Evolutionary conservation across 768 basidiomycete genomes (phyloP).

Genomic region (Russula lepida): DNA sequence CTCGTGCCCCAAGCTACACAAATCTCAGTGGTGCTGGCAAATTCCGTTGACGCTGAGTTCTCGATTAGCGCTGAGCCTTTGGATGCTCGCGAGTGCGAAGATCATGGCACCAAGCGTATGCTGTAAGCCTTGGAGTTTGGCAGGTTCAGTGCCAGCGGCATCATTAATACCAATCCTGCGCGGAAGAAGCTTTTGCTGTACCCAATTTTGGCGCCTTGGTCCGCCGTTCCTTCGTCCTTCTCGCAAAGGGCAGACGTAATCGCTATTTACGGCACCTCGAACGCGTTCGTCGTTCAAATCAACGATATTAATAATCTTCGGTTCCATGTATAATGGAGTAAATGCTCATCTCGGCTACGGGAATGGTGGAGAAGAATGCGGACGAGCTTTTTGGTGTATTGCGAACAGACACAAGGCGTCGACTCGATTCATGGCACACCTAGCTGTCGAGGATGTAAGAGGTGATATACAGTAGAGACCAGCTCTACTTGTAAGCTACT

Average conservation of each 20-base stretch:
- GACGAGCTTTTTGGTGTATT: not conserved
- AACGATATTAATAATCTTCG: not conserved
- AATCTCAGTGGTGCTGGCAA: not conserved
- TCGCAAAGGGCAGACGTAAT: too few species aligned
- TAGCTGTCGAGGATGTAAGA: not conserved
- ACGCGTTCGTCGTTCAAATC: not conserved
- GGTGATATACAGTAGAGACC: not conserved
- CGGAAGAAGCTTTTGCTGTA: not conserved
- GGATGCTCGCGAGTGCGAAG: not conserved
- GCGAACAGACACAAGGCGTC: not conserved
- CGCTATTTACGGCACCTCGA: not conserved
- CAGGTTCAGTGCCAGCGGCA: not conserved
- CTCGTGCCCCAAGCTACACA: too few species aligned
- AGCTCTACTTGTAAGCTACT: not conserved
- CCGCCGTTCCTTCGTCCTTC: not conserved
- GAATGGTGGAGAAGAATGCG: not conserved
- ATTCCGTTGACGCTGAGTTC: not conserved
- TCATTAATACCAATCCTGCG: not conserved
- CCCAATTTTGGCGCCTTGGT: too few species aligned
- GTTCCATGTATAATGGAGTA: not conserved
- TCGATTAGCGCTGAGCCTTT: not conserved
- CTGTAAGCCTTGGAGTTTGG: not conserved
- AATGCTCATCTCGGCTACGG: not conserved
- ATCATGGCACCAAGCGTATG: not conserved
- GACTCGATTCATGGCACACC: not conserved